These are phyloP conservation scores for Russula dissimulans DNA, from an alignment of 768 basidiomycete genomes.

Conservation along the genomic window DNA sequence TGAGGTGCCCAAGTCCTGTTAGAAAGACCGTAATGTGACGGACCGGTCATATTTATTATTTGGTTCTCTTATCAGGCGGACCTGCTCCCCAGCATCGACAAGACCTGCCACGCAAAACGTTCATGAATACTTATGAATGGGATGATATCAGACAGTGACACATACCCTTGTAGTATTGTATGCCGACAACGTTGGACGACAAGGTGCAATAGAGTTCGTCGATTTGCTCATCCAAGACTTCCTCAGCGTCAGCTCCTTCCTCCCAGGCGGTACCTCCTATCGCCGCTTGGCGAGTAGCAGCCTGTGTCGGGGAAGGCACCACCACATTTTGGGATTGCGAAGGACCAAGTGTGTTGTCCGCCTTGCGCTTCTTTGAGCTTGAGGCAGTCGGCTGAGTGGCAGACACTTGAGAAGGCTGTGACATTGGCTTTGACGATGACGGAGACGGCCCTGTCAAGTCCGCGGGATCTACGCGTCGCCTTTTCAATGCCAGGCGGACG, in stretches of 20 bases:
- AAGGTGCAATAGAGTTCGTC: slow-evolving; percentile 65
- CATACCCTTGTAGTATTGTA: slow-evolving; percentile 72
- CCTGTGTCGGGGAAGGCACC: slow-evolving; percentile 20
- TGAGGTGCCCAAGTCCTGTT: neutral
- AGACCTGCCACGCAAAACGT: slow-evolving; percentile 39
- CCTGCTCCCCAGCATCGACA: slow-evolving; percentile 74
- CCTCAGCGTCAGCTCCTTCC: slow-evolving; percentile 15
- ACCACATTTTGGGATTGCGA: neutral
- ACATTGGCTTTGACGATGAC: neutral
- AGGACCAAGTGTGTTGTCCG: slow-evolving; percentile 21
- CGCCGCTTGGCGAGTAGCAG: slow-evolving; percentile 3
- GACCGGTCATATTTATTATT: slow-evolving; percentile 60
- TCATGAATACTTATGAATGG: neutral
- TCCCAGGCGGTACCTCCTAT: slow-evolving; percentile 17
- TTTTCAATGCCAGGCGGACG: slow-evolving; percentile 48
- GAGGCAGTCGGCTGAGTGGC: slow-evolving; percentile 16
- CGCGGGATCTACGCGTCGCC: slow-evolving; percentile 42
- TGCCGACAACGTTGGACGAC: slow-evolving; percentile 61
- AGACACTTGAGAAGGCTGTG: slow-evolving; percentile 1
- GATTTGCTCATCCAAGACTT: slow-evolving; percentile 15
- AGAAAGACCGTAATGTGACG: neutral
- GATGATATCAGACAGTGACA: neutral
- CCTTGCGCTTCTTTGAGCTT: slow-evolving; percentile 40
- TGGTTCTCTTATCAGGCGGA: slow-evolving; percentile 57
- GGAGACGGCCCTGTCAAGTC: slow-evolving; percentile 41